Base-by-base conservation (phyloP, 2,329 filamentous ascomycete genomes). In the Fusarium sp. region DNA sequence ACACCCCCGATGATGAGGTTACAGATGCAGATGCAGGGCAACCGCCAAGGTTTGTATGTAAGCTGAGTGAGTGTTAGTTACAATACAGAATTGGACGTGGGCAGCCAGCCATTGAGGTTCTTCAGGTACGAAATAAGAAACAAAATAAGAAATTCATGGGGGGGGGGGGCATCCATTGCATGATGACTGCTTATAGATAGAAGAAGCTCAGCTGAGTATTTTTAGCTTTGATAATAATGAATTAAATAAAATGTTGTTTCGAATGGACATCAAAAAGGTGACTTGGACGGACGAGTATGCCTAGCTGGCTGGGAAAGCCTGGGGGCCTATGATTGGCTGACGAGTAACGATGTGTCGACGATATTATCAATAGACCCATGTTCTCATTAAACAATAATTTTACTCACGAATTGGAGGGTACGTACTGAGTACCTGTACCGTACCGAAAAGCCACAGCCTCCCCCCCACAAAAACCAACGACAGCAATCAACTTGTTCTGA, bases 371-470 rank as follows among this genome's bases (percentile, higher is more conserved):
- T 54, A 28, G 19, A 42, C 43, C 49, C 55, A 30, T 57, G 55
- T 71, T 71, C 61, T 62, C 50, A 72, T 71, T 72, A 67, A 72
- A 67, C 39, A 70, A 69, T 52, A 23, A 48, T 71, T 71, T 71
- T 69, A 71, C 65, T 70, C 69, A 71, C 30, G 60, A 71, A 71
- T 56, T 55, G 55, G 26, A 46, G 46, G 41, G 58, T 62, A 70
- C 54, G 63, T 52, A 65, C 49, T 50, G 18, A 26, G 21, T 39
- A 23, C 30, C 14, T 50, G 34, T 16, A 51, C 34, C 12, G n/a
- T 51, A 42, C 49, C 31, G 34, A 51, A 37, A 41, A 41, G 49
- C 31, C 49, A 41, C 41, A 70, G 58, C 66, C 62, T 67, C 21
- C 46, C 52, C 65, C 66, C 66, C 66, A 69, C 61, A 57, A 66